phyloP scores from a whole-genome alignment of 2,329 filamentous ascomycete genomes.

The Pseudogymnoascus sp. region DNA sequence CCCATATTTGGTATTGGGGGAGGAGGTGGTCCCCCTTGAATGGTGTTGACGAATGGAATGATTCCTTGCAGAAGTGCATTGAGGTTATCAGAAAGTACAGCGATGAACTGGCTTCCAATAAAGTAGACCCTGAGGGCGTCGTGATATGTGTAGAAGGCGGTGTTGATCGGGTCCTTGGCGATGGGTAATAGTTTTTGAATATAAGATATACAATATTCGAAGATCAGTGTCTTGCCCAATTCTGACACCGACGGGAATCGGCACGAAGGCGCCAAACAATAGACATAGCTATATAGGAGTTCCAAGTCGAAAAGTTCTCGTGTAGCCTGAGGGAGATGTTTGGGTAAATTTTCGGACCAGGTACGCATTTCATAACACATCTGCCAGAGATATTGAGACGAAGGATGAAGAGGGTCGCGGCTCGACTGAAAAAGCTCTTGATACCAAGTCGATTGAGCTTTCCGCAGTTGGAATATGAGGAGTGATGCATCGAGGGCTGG shows the following conservation, averaged over 20 bases:
- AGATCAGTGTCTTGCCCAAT: constrained; percentile 73
- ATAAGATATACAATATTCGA: constrained; percentile 81
- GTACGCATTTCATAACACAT: constrained; percentile 69
- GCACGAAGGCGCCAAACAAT: constrained; percentile 76
- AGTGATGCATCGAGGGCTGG: constrained; percentile 61
- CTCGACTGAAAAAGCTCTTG: constrained; percentile 80
- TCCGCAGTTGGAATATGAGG: constrained; percentile 75
- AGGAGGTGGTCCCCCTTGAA: constrained; percentile 41
- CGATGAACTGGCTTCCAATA: constrained; percentile 57
- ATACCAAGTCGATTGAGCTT: constrained; percentile 83
- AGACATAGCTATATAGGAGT: constrained; percentile 82
- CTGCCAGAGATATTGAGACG: constrained; percentile 67
- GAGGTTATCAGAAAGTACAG: constrained; percentile 52
- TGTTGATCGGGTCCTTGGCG: constrained; percentile 50
- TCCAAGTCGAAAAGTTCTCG: constrained; percentile 80
- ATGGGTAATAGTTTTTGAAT: constrained; percentile 67
- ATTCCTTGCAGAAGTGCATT: constrained; percentile 46
- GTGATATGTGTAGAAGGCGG: constrained; percentile 74
- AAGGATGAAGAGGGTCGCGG: constrained; percentile 58
- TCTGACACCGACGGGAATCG: constrained; percentile 66
- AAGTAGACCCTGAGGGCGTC: constrained; percentile 82
- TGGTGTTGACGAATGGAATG: constrained; percentile 19
- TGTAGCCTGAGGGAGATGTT: constrained; percentile 56
- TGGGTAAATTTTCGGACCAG: constrained; percentile 75
- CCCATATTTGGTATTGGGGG: constrained; percentile 39